Evolutionary conservation across 345 rosid species (phyloP), one percentile per base, ranked within the genome.

Genomic region (Lepidium didymum): DNA sequence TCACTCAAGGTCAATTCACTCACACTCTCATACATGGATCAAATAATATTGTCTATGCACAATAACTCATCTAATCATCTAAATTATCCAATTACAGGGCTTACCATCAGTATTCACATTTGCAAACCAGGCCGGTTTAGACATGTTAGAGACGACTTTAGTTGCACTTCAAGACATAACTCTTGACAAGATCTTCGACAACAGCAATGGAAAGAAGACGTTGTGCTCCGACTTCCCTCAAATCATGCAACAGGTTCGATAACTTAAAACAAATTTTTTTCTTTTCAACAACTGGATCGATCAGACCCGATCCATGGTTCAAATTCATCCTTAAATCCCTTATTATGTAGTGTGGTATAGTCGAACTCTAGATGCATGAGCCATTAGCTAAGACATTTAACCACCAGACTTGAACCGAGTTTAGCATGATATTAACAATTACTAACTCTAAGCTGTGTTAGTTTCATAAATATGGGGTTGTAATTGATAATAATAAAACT

Each of bases 61-160:
- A 18, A 10, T 5, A 5, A 18, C 29, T 43, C 23, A 4, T 44
- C 23, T 44, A 16, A 15, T 8, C 5, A 44, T 44, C 23, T 44
- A 15, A 15, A 4, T 9, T 14, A 6, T 29, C 1, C 14, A 41
- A 47, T 74, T 6, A 73, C 84, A 87, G 96, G 88, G 85, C 43
- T 74, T 76, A 63, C 90, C 91, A 2, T 86, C 89, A 3, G 81
- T 84, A 42, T 90, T 90, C 69, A 90, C 91, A 18, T 90, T 90
- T 74, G 84, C 96, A 16, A 94, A 94, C 75, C 99, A 94, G 67
- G 97, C 96, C 43, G 96, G 99, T 46, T 89, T 94, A 23, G 97
- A 94, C 86, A 91, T 94, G 99, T 85, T 94, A 18, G 99, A 94
- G 84, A 94, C 99, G 43, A 91, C 96, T 3, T 72, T 90, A 70